phyloP scores from a whole-genome alignment of 108 stramenopile species.

The Cyclotella sp. region DNA sequence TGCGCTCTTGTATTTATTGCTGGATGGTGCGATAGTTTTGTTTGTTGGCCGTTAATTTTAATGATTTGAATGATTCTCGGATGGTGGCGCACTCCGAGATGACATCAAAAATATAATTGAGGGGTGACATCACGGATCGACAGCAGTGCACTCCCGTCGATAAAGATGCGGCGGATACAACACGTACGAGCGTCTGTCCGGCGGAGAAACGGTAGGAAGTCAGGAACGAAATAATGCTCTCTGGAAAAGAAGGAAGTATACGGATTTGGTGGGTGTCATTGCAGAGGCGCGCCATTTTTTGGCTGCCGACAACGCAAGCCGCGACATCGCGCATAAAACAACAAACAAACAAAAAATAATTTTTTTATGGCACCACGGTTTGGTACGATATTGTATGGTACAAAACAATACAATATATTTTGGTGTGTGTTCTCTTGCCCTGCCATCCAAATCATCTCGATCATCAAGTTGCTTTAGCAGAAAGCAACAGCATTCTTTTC shows the following conservation, averaged over 20 bases:
- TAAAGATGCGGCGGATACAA: neutral
- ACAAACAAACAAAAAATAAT: no score
- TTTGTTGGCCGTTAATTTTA: neutral
- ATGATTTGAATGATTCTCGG: neutral
- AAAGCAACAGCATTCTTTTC: no score
- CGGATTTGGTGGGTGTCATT: neutral
- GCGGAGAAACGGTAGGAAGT: neutral
- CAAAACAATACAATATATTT: no score
- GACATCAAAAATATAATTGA: neutral
- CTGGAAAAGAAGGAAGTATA: neutral
- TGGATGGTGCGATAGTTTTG: neutral
- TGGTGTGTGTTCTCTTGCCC: no score
- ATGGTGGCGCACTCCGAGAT: neutral
- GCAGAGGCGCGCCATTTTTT: slow-evolving; percentile 1
- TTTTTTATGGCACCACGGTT: no score
- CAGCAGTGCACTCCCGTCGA: neutral
- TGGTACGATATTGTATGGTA: no score
- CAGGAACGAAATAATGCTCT: neutral
- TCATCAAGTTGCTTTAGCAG: no score
- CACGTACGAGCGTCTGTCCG: slow-evolving; percentile 2
- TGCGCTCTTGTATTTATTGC: neutral
- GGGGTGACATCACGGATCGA: neutral
- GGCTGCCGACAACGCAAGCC: neutral
- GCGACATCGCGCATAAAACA: neutral
- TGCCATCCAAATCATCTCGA: no score